Evolutionary conservation across 768 basidiomycete species (phyloP).

Genomic region (Porphyrellus cyaneotinctus): DNA sequence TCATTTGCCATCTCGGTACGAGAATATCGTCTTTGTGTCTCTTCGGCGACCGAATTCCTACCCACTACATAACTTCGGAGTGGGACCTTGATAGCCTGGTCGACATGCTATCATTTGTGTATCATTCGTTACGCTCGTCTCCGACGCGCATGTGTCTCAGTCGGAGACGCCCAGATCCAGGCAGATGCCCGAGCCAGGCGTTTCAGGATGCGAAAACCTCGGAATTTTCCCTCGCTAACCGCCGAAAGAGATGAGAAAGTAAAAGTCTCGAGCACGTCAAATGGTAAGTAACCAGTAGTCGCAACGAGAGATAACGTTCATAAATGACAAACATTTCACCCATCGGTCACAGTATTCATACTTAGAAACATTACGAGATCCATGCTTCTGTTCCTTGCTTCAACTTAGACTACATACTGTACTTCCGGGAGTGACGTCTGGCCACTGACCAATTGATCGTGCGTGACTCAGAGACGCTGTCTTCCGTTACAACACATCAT

Average conservation of each 20-base stretch:
- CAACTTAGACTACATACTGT: background rate
- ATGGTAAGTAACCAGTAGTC: background rate
- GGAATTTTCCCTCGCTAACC: background rate
- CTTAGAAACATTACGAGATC: conserved; percentile 4
- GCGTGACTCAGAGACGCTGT: background rate
- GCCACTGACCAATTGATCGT: background rate
- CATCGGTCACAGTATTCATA: background rate
- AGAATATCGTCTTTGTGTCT: background rate
- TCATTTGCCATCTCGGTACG: background rate
- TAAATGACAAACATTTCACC: conserved; percentile 9
- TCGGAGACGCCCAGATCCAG: background rate
- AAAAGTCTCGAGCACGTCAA: background rate
- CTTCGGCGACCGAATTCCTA: too few relatives aligned
- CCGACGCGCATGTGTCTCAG: background rate
- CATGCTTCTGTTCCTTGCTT: conserved; percentile 3
- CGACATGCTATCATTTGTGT: background rate
- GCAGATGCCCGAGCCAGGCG: background rate
- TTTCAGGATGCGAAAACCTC: background rate
- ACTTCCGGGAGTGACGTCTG: background rate
- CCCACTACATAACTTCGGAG: too few relatives aligned
- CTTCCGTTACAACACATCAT: background rate
- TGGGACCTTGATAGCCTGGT: background rate
- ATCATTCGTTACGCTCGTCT: background rate
- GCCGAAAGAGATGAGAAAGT: background rate
- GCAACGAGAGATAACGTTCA: conserved; percentile 13